Conservation (phyloP, 352 stramenopile species). For the Globisporangium parvum region DNA sequence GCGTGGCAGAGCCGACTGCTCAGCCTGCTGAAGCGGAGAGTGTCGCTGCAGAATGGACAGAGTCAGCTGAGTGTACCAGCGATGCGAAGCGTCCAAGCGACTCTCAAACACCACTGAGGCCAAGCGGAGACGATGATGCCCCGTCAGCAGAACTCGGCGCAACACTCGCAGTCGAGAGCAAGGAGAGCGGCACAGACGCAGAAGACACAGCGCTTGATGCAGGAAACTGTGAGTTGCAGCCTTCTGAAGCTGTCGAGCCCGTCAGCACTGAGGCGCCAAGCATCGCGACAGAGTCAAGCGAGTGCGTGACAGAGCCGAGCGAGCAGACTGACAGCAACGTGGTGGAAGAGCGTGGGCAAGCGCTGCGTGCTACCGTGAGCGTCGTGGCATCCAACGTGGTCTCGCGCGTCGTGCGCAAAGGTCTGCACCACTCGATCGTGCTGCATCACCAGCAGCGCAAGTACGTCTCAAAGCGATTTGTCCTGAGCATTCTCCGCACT, state of each 20-base stretch:
- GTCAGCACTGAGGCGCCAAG: neutral
- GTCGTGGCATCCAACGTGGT: slow-evolving; percentile 6
- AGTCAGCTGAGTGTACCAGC: too few species aligned
- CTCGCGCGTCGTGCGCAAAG: slow-evolving; percentile 1
- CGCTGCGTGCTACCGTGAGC: neutral
- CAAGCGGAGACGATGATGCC: neutral
- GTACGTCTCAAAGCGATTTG: slow-evolving; percentile 10
- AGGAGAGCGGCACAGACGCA: too few species aligned
- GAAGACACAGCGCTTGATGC: too few species aligned
- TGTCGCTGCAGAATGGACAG: too few species aligned
- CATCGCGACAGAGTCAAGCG: neutral
- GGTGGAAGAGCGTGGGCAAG: neutral
- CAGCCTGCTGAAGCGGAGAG: too few species aligned
- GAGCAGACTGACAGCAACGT: neutral
- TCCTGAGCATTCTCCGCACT: slow-evolving; percentile 1
- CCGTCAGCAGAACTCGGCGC: too few species aligned
- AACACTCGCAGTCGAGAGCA: too few species aligned
- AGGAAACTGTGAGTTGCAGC: neutral
- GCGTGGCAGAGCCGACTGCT: too few species aligned
- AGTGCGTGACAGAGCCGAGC: too few species aligned
- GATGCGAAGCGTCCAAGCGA: neutral
- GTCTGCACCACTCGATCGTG: slow-evolving; percentile 12
- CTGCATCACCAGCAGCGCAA: slow-evolving; percentile 8
- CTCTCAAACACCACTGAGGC: neutral
- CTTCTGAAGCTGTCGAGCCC: neutral